Percentiles rank a stretch among this genome's conserved stretches.
These are phyloP conservation scores for Reticulascus tulasneorum DNA, from an alignment of 2,329 filamentous ascomycete species.

Conservation along the genomic window DNA sequence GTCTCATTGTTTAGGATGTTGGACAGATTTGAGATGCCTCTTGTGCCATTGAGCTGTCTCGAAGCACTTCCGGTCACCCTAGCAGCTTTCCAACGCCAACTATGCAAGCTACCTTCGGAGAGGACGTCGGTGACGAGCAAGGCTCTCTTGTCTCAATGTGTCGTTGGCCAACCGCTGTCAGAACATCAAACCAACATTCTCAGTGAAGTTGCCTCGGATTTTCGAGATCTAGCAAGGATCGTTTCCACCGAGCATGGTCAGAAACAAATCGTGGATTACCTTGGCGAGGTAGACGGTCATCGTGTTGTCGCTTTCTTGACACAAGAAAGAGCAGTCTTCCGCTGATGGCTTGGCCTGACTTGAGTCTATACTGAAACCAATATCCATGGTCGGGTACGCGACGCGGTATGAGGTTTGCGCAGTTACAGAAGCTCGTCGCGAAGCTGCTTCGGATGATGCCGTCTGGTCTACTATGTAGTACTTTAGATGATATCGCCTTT, in stretches of 20 bases:
- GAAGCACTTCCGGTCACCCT: slow-evolving; percentile 32
- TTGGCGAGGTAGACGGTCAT: slow-evolving; percentile 25
- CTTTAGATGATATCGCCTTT: too few relatives aligned
- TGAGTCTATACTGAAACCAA: too few relatives aligned
- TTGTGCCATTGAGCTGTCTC: slow-evolving; percentile 37
- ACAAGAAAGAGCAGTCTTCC: slow-evolving; percentile 9
- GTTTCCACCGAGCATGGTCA: slow-evolving; percentile 14
- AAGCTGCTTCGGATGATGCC: too few relatives aligned
- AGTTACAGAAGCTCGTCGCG: too few relatives aligned
- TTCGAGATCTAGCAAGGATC: slow-evolving; percentile 22
- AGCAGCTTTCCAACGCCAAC: slow-evolving; percentile 30
- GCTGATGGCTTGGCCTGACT: too few relatives aligned
- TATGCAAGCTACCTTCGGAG: slow-evolving; percentile 11
- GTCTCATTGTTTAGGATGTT: slow-evolving; percentile 26
- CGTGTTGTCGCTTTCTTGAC: slow-evolving; percentile 26
- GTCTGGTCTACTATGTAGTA: too few relatives aligned
- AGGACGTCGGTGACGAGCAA: slow-evolving; percentile 2
- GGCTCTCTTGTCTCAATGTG: neutral
- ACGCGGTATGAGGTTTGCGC: too few relatives aligned
- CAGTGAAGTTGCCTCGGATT: slow-evolving; percentile 20
- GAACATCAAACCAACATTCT: slow-evolving; percentile 22
- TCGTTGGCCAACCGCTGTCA: slow-evolving; percentile 22
- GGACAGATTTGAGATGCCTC: slow-evolving; percentile 27
- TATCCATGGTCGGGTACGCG: too few relatives aligned
- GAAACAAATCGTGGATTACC: slow-evolving; percentile 17